Evolutionary conservation across 2,329 filamentous ascomycete genomes (phyloP).

Genomic region (Ceratocystis destructans): DNA sequence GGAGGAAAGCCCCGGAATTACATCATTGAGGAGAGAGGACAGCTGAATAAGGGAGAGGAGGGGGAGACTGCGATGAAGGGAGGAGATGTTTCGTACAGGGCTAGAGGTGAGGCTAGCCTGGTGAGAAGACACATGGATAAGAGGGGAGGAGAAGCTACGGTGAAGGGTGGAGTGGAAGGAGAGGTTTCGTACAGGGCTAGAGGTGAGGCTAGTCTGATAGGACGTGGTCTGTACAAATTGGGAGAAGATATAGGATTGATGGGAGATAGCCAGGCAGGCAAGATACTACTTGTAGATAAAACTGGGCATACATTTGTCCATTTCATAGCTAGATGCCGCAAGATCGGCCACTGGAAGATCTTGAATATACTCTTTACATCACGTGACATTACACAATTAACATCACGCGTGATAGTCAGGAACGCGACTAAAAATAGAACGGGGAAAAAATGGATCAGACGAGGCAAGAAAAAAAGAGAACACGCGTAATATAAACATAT

Average conservation of each 20-base stretch:
- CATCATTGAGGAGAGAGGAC: neutral
- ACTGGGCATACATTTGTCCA: neutral
- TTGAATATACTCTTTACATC: neutral
- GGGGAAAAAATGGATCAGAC: neutral
- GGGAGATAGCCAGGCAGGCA: no score
- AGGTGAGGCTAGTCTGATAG: neutral
- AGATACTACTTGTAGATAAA: no score
- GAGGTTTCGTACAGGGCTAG: neutral
- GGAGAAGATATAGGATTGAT: no score
- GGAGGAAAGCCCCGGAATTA: slow-evolving; percentile 20
- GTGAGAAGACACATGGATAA: neutral
- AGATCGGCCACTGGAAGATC: neutral
- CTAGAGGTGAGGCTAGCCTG: neutral
- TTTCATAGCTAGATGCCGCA: neutral
- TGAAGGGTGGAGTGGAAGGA: neutral
- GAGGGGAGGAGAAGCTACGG: neutral
- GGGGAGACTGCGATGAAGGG: neutral
- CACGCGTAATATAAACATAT: neutral
- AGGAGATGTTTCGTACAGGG: neutral
- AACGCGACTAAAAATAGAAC: neutral
- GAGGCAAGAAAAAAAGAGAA: neutral
- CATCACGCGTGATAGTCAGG: neutral
- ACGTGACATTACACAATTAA: neutral
- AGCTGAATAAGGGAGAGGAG: neutral
- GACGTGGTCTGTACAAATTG: no score